Evolutionary conservation across 169 alveolate genomes (phyloP), one percentile per base, ranked within the genome.

Genomic region (Cryptosporidium canis): DNA sequence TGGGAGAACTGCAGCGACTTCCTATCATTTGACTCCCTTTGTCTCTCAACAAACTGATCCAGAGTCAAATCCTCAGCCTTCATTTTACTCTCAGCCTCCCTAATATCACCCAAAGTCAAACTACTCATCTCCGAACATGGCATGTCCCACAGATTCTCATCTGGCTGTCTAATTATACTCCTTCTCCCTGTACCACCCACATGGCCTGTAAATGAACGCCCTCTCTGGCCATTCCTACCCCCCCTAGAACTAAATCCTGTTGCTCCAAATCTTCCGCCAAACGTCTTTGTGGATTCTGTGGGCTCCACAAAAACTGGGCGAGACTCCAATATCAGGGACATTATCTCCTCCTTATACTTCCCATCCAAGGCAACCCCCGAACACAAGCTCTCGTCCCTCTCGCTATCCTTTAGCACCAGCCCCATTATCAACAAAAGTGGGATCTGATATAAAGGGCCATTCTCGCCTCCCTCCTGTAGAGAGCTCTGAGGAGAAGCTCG

Each of bases 71-170:
- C 87, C 43, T 77, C 87, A 1, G 87, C 87, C 47, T 77, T 77
- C 77, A 77, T 77, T 58, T 44, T 77, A n/a, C 33, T 58, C 39
- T 77, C 87, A 4, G 72, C 87, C 43, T 77, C 87, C 31, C 87
- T 55, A 41, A 77, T 77, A 61, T 77, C 87, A 27, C 87, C 87
- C 65, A 77, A 61, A 14, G 87, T 77, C 58, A 77, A 24, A 39
- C 66, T 61, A n/a, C 31, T 48, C 77, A 55, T 77, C 14, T 55
- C 70, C 12, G 87, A 58, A 58, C 87, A 77, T 7, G 87, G 87
- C 87, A 77, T 77, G 21, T 77, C 87, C 87, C 87, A 77, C 41
- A 77, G 18, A 61, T 58, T 61, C 6, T 77, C 87, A 61, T 77
- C 51, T 18, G 39, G 55, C 5, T 58, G 77, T 37, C 48, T 77